Evolutionary conservation across 78 protist species (phyloP).

Genomic region (Dictyostelium citrinum): DNA sequence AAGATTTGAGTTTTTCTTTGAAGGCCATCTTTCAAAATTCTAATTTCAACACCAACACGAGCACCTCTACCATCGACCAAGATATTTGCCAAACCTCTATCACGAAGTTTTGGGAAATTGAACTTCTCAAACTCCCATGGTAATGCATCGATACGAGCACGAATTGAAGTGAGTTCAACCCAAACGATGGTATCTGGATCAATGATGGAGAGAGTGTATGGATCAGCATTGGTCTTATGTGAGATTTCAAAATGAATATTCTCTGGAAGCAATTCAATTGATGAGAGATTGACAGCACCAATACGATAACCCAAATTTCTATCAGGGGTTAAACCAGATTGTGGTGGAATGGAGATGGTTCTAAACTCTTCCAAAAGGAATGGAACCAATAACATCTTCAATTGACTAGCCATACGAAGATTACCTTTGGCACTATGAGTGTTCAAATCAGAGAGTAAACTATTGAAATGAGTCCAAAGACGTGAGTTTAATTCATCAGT

Average conservation of each 20-base stretch:
- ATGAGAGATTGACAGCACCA: conserved; percentile 50
- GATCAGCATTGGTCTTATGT: conserved; percentile 67
- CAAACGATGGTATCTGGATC: conserved; percentile 75
- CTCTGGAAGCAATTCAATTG: conserved; percentile 63
- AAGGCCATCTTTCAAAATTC: conserved; percentile 14
- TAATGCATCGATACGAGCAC: conserved; percentile 52
- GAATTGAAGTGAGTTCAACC: conserved; percentile 59
- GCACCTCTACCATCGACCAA: conserved; percentile 55
- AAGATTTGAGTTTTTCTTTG: conserved; percentile 52
- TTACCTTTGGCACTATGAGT: neutral
- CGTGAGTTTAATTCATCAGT: conserved; percentile 47
- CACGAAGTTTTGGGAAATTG: conserved; percentile 35
- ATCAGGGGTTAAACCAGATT: conserved; percentile 36
- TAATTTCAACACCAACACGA: conserved; percentile 61
- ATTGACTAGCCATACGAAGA: neutral
- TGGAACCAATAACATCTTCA: conserved; percentile 63
- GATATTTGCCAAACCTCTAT: conserved; percentile 35
- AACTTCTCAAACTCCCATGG: conserved; percentile 34
- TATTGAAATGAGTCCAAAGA: conserved; percentile 27
- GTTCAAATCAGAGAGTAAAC: neutral
- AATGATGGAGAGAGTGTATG: conserved; percentile 54
- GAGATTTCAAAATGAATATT: conserved; percentile 72
- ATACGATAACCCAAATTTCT: conserved; percentile 33
- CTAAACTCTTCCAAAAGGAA: conserved; percentile 72
- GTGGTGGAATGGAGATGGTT: conserved; percentile 65